phyloP scores from a whole-genome alignment of 1,284 basidiomycete species.

The Heterobasidion irregulare region DNA sequence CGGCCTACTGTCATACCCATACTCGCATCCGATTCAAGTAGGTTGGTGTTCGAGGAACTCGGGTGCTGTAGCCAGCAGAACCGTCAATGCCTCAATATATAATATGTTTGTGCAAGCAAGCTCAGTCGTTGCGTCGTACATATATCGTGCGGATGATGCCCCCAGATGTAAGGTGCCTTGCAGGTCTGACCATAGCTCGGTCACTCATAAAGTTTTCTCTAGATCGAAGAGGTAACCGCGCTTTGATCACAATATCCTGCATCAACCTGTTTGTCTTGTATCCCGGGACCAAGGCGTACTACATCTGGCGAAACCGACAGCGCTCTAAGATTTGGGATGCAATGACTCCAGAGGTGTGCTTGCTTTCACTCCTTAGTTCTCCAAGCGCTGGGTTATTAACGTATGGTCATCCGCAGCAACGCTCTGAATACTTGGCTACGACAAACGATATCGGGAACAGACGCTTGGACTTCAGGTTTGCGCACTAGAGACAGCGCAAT shows the following conservation, averaged over 20 bases:
- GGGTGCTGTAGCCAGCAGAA: slow-evolving; percentile 44
- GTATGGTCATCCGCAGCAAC: slow-evolving; percentile 24
- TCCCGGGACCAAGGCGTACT: slow-evolving; percentile 41
- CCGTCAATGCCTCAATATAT: slow-evolving; percentile 46
- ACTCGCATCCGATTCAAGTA: slow-evolving; percentile 32
- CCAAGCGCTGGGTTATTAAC: background rate
- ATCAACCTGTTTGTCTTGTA: slow-evolving; percentile 43
- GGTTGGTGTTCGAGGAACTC: slow-evolving; percentile 49
- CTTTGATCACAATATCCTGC: slow-evolving; percentile 33
- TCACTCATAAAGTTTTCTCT: background rate
- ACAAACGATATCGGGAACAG: slow-evolving; percentile 34
- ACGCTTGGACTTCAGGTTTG: slow-evolving; percentile 35
- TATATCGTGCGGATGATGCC: slow-evolving; percentile 44
- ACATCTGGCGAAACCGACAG: slow-evolving; percentile 41
- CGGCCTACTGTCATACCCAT: slow-evolving; percentile 24
- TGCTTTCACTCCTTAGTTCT: background rate
- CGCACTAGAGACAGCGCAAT: slow-evolving; percentile 20
- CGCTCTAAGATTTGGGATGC: slow-evolving; percentile 40
- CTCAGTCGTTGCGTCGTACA: slow-evolving; percentile 32
- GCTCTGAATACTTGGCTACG: slow-evolving; percentile 29
- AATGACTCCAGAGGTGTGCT: slow-evolving; percentile 37
- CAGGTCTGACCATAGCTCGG: background rate
- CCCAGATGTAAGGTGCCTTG: slow-evolving; percentile 31
- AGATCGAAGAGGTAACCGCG: slow-evolving; percentile 43
- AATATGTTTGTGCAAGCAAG: slow-evolving; percentile 49